Evolutionary conservation across 805 yeast genomes (phyloP).

Genomic region (Huiozyma naganishii): DNA sequence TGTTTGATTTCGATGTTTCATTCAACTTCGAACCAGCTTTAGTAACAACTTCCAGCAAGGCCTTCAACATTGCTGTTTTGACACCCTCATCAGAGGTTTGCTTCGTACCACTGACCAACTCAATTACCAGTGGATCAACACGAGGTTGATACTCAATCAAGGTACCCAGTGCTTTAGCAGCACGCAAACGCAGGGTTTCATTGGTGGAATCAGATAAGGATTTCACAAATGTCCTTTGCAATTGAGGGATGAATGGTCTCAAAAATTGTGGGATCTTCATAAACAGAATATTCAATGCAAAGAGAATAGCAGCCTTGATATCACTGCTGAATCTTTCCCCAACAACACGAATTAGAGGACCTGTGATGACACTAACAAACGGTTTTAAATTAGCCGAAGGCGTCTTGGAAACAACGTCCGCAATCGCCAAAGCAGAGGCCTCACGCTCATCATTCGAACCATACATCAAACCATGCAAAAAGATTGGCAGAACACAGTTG

Average conservation of each 20-base stretch:
- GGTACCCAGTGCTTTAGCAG: constrained; percentile 83
- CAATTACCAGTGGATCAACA: constrained; percentile 84
- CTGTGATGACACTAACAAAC: constrained; percentile 86
- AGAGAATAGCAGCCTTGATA: constrained; percentile 86
- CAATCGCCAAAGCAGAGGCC: constrained; percentile 77
- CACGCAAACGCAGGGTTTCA: constrained; percentile 65
- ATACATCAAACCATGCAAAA: constrained; percentile 90
- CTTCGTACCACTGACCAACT: constrained; percentile 67
- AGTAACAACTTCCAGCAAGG: constrained; percentile 68
- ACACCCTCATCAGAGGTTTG: constrained; percentile 57
- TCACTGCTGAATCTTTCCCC: constrained; percentile 91
- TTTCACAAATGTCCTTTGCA: constrained; percentile 93
- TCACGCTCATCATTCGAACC: constrained; percentile 81
- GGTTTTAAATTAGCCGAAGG: constrained; percentile 76
- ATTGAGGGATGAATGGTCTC: constrained; percentile 93
- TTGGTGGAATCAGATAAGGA: constrained; percentile 71
- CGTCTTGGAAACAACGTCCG: constrained; percentile 74
- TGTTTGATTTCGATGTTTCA: constrained; percentile 56
- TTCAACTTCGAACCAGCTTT: constrained; percentile 72
- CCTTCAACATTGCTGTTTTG: constrained; percentile 76
- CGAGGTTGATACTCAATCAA: constrained; percentile 84
- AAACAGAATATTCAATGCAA: constrained; percentile 70
- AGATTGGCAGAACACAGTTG: constrained; percentile 77
- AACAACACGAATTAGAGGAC: constrained; percentile 94
- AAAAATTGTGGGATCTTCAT: constrained; percentile 79